phyloP scores from a whole-genome alignment of 1,284 basidiomycete genomes.

The Cronartium quercuum region DNA sequence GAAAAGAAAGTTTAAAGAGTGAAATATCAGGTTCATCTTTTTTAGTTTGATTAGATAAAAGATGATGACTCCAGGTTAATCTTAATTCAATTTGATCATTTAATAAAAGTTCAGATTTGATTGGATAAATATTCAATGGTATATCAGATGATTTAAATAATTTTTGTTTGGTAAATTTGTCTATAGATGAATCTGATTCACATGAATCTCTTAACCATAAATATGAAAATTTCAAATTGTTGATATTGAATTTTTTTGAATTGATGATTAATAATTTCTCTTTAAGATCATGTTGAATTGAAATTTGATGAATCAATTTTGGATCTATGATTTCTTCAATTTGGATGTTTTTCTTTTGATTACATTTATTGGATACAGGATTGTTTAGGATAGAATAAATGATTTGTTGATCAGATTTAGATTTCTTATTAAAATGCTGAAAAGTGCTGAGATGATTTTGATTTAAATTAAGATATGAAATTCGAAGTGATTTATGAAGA shows the following conservation, averaged over 20 bases:
- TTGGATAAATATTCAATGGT: slow-evolving; percentile 54
- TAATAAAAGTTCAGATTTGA: not conserved
- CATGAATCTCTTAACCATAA: slow-evolving; percentile 58
- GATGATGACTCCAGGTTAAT: slow-evolving; percentile 21
- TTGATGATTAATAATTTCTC: slow-evolving; percentile 17
- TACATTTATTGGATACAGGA: not conserved
- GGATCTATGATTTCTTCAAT: not conserved
- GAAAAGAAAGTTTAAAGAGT: slow-evolving; percentile 2
- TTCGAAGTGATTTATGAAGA: too few species aligned
- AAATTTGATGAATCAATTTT: not conserved
- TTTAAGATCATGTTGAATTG: not conserved
- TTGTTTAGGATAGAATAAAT: not conserved
- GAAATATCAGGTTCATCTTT: not conserved
- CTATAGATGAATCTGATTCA: slow-evolving; percentile 58
- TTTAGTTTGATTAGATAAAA: slow-evolving; percentile 2
- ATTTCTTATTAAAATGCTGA: too few species aligned
- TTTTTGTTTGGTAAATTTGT: slow-evolving; percentile 69
- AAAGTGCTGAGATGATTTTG: too few species aligned
- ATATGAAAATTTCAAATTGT: slow-evolving; percentile 40
- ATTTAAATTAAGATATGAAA: too few species aligned
- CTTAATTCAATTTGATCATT: not conserved
- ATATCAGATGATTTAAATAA: slow-evolving; percentile 60
- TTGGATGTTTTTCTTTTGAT: not conserved
- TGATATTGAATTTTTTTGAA: not conserved
- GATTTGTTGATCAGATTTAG: not conserved